Base-by-base conservation (phyloP, 148 eudicot species). In the Polygonum maritimum region DNA sequence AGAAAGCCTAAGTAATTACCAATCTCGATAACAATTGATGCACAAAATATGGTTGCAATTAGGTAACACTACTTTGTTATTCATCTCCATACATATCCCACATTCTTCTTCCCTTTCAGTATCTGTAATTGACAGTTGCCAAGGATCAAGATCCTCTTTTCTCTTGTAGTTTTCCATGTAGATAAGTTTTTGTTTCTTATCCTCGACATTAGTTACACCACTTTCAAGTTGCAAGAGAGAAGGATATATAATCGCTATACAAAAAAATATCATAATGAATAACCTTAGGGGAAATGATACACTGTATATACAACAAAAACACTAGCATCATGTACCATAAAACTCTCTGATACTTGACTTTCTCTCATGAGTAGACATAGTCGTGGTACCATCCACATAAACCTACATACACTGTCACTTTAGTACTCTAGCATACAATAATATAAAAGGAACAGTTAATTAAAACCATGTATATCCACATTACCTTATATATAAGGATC, bases 351-450 rank as follows among this genome's bases (percentile, higher is more conserved):
- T 84, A 79, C 93, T 95, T 75, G 98, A 96, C 84, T 95, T 95
- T 48, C 97, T 87, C 83, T 95, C 98, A 73, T 95, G 91, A 45
- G 88, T 87, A 36, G 97, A 95, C 98, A 95, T 90, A 76, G 97
- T 95, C 71, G 98, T 95, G 83, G 97, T 90, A 77, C 98, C 98
- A 87, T 95, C 98, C 48, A 89, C 96, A 79, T 95, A 92, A 79
- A 95, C 98, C 98, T 94, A 83, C 62, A 79, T 14, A 26, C 31
- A 26, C 1, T 26, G 31, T 26, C 31, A 26, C 31, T 26, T 26
- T 26, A 26, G 31, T 26, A 26, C 31, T 26, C 31, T 26, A 26
- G 31, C 31, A 26, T 26, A 26, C 31, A 13, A 2, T 33, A 21
- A 35, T 22, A 40, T 51, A 33, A 16, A 38, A 10, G 7, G 18